Evolutionary conservation across 495 filamentous ascomycete species (phyloP).

Genomic region (Oleoguttula mirabilis): DNA sequence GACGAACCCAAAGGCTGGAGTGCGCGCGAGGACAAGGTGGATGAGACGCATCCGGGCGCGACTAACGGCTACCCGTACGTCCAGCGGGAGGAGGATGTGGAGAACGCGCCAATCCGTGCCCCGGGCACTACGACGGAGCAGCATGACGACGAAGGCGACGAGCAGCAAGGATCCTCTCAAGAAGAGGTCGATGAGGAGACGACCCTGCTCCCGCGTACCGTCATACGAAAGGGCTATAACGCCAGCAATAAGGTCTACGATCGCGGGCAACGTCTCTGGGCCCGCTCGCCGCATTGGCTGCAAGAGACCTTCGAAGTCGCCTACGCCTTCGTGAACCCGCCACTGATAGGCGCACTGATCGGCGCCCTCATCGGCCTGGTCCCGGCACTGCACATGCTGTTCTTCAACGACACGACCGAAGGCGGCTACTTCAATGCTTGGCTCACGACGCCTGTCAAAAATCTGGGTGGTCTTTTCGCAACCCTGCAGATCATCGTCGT

Average conservation of each 20-base stretch:
- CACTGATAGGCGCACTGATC: slow-evolving; percentile 50
- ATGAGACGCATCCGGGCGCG: slow-evolving; percentile 5
- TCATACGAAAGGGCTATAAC: slow-evolving; percentile 21
- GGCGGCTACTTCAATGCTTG: slow-evolving; percentile 62
- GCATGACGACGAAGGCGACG: slow-evolving; percentile 19
- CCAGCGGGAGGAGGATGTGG: slow-evolving; percentile 24
- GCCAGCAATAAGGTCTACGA: slow-evolving; percentile 20
- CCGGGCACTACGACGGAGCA: slow-evolving; percentile 15
- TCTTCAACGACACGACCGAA: slow-evolving; percentile 51
- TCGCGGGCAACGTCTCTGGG: slow-evolving; percentile 25
- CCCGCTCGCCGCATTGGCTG: slow-evolving; percentile 27
- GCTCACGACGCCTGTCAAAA: slow-evolving; percentile 54
- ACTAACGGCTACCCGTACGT: slow-evolving; percentile 21
- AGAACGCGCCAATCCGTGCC: too few relatives aligned
- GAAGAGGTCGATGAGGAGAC: slow-evolving; percentile 31
- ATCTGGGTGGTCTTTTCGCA: slow-evolving; percentile 59
- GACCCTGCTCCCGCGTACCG: slow-evolving; percentile 35
- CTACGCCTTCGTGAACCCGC: slow-evolving; percentile 49
- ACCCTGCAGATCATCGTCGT: slow-evolving; percentile 59
- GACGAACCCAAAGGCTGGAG: slow-evolving; percentile 27
- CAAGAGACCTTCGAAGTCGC: slow-evolving; percentile 35
- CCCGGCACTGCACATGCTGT: slow-evolving; percentile 49
- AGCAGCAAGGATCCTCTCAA: slow-evolving; percentile 14
- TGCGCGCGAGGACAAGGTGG: slow-evolving; percentile 22
- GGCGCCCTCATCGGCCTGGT: slow-evolving; percentile 49